Evolutionary conservation across 1,139 yeast species (phyloP), one percentile per base, ranked within the genome.

Genomic region (Diutina scorzettiae): DNA sequence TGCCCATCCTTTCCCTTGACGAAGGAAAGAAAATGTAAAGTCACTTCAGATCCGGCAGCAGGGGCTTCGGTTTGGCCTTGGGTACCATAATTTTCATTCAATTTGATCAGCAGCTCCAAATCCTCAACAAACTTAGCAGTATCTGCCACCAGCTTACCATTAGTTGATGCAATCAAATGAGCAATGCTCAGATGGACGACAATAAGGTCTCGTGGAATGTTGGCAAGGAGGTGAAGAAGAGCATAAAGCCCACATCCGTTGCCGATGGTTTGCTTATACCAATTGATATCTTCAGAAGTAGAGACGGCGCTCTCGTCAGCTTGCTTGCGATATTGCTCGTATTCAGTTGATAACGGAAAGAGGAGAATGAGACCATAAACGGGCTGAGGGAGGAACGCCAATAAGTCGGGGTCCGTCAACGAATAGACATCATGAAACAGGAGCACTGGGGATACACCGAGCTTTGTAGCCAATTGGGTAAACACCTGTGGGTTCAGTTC

Each of bases 171-270:
- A n/a, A 62, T 53, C 16, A 54, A 45, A 21, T 55, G 53, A 39
- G 57, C 51, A 18, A 68, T 47, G 20, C 62, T 48, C 62, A 60
- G 64, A 45, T 59, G 67, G 36, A 54, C 54, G 45, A 57, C 71
- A 47, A 58, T 67, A 46, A 59, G 59, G 28, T 71, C 76, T 2
- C 53, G 49, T 1, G 78, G 74, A 43, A 82, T 63, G 55, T 91
- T 91, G 24, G 79, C 61, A 32, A 86, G 60, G 0, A 84, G 68
- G 53, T 91, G 97, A 25, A 91, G 62, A 41, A 91, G 61, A 0
- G 95, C 98, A 60, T 83, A 86, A 40, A 93, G 72, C 4, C 98
- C 98, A 62, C 98, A 91, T 0, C 95, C 95, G 57, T 91, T 91
- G 47, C 77, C 76, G 31, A 91, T 78, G 1, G 91, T 79, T 53